Percentiles rank a stretch among this genome's conserved stretches.
phyloP scores from a whole-genome alignment of 2,329 filamentous ascomycete genomes.

The Aspergillus floridensis region DNA sequence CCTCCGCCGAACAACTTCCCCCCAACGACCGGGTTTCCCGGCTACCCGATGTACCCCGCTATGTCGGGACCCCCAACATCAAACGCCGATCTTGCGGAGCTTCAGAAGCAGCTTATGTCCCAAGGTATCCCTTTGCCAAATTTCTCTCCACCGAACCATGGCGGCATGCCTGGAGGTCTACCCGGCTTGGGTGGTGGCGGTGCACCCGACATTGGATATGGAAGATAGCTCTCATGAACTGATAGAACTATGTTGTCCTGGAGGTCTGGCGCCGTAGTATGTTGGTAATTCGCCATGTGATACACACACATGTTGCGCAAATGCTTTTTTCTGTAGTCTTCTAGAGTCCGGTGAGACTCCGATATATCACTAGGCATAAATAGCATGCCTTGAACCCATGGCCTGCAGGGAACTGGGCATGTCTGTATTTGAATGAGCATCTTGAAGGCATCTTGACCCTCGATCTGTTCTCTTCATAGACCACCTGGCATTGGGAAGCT shows the following conservation, averaged over 20 bases:
- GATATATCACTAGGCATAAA: constrained; percentile 24
- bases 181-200: constrained; percentile 37
- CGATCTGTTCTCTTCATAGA: constrained; percentile 52
- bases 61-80: constrained; percentile 50
- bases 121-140: constrained; percentile 37
- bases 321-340: background rate
- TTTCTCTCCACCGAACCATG: constrained; percentile 40
- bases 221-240: constrained; percentile 35
- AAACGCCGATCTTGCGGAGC: constrained; percentile 37
- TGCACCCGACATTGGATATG: constrained; percentile 35
- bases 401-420: background rate
- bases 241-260: background rate
- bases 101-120: constrained; percentile 38
- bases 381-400: constrained; percentile 14
- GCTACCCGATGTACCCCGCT: constrained; percentile 41
- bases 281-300: background rate
- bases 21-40: constrained; percentile 35
- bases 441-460: background rate
- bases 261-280: constrained; percentile 28
- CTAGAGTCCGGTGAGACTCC: background rate
- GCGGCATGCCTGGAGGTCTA: constrained; percentile 34
- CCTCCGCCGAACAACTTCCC: constrained; percentile 25
- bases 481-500: constrained; percentile 93
- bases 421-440: background rate
- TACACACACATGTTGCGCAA: background rate